phyloP scores from a whole-genome alignment of 1,284 basidiomycete species.

The Boletellus deceptivus region DNA sequence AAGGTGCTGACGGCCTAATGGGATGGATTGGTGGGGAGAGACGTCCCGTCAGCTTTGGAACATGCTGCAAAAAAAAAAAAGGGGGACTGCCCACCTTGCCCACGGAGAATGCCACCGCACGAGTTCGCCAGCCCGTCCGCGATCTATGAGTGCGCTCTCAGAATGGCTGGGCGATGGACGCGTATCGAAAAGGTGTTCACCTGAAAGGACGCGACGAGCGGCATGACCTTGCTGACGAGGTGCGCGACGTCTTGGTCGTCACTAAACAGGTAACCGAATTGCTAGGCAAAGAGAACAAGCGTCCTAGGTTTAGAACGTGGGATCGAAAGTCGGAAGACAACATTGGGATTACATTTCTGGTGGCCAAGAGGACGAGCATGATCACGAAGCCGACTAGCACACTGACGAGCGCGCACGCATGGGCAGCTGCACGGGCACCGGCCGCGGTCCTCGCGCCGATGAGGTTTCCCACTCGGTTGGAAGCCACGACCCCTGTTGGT shows the following conservation, averaged over 20 bases:
- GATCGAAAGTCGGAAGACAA: background rate
- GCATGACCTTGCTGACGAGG: constrained; percentile 71
- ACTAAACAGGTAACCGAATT: constrained; percentile 68
- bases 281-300: constrained; percentile 7
- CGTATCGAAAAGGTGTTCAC: constrained; percentile 32
- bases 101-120: constrained; percentile 68
- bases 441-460: constrained; percentile 57
- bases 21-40: background rate
- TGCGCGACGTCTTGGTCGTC: constrained; percentile 58
- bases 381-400: constrained; percentile 57
- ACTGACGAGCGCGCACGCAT: constrained; percentile 62
- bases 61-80: too few species aligned
- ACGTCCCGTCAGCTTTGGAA: constrained; percentile 2
- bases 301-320: constrained; percentile 2
- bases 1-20: constrained; percentile 65
- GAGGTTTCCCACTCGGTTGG: constrained; percentile 70
- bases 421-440: constrained; percentile 59
- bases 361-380: constrained; percentile 57
- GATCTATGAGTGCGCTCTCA: constrained; percentile 33
- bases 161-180: background rate
- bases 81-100: constrained; percentile 53
- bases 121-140: constrained; percentile 73
- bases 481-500: constrained; percentile 60
- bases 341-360: constrained; percentile 49
- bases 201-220: constrained; percentile 78